phyloP scores from a whole-genome alignment of 164 flowering plant species.

The Piper longum region DNA sequence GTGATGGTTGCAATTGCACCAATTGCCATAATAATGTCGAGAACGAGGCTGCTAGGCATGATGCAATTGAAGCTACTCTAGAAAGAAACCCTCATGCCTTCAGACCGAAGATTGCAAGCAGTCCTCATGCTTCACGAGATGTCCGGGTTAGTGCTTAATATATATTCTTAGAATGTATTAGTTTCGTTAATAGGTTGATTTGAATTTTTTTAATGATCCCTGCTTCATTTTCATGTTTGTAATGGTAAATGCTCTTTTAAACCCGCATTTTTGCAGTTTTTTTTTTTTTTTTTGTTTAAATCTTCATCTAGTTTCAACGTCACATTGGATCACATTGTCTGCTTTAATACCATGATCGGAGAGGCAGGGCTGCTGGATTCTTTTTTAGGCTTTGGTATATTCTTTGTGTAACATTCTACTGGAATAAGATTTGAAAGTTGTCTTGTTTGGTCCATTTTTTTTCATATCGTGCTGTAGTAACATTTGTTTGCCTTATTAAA shows the following conservation, averaged over 20 bases:
- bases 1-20: conserved; percentile 93
- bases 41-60: conserved; percentile 72
- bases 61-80: conserved; percentile 79
- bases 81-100: conserved; percentile 97
- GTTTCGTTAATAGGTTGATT: background rate
- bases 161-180: background rate
- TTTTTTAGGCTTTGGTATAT: background rate
- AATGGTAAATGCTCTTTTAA: too few species aligned
- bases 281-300: too few species aligned
- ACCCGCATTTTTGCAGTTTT: too few species aligned
- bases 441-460: background rate
- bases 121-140: conserved; percentile 65
- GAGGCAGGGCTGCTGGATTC: background rate
- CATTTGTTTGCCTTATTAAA: background rate
- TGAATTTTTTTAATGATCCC: background rate
- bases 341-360: background rate
- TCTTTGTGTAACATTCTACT: background rate
- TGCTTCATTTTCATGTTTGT: too few species aligned
- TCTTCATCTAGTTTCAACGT: background rate
- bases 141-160: conserved; percentile 37
- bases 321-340: background rate
- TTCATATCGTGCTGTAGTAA: background rate
- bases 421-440: background rate
- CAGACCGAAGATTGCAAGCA: conserved; percentile 89
- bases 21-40: conserved; percentile 81